Percentiles rank a stretch among this genome's conserved stretches.
Conservation (phyloP, 768 basidiomycete species). For the Hericium rajendrae region DNA sequence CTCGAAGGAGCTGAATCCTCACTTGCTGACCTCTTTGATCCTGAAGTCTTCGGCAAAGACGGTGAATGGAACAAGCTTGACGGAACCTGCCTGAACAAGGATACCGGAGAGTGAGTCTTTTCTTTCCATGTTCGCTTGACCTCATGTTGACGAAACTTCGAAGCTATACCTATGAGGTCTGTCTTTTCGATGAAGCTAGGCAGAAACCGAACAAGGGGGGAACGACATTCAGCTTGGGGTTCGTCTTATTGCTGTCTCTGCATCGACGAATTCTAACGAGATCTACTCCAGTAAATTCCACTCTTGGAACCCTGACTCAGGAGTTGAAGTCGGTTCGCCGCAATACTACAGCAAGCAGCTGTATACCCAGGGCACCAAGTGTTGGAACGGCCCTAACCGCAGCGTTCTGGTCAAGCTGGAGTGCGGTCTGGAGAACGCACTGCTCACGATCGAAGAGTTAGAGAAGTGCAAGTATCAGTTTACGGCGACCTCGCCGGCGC, state of each 20-base stretch:
- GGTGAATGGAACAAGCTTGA: conserved; percentile 98
- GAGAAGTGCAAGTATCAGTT: conserved; percentile 96
- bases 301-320: conserved; percentile 65
- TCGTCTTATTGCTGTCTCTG: conserved; percentile 17
- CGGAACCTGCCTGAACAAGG: conserved; percentile 65
- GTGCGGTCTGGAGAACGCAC: conserved; percentile 79
- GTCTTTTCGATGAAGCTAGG: conserved; percentile 79
- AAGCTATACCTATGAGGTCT: conserved; percentile 92
- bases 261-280: neutral
- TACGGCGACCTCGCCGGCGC: conserved; percentile 74
- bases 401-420: conserved; percentile 73
- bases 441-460: conserved; percentile 73
- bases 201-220: conserved; percentile 86
- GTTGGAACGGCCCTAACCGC: conserved; percentile 95
- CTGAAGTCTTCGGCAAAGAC: conserved; percentile 57
- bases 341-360: conserved; percentile 76
- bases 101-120: conserved; percentile 81
- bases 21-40: conserved; percentile 55
- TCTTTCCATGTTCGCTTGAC: neutral
- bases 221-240: conserved; percentile 75
- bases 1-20: conserved; percentile 47
- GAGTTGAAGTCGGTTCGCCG: conserved; percentile 46
- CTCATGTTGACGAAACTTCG: neutral
- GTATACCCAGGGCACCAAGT: conserved; percentile 79
- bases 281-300: conserved; percentile 48